phyloP scores from a whole-genome alignment of 805 yeast genomes.

The Starmerella cellae region DNA sequence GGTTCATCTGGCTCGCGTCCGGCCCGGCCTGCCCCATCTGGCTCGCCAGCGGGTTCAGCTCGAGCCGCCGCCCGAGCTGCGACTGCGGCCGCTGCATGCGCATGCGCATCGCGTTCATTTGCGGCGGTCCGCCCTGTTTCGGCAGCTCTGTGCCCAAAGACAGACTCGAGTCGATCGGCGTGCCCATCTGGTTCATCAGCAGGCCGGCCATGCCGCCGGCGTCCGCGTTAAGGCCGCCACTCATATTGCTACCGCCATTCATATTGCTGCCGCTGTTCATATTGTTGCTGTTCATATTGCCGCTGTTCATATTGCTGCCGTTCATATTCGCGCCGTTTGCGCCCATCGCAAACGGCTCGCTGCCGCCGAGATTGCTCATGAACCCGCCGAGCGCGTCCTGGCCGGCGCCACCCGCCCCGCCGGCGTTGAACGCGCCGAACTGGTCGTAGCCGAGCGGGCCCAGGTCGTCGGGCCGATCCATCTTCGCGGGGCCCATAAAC shows the following conservation, averaged over 20 bases:
- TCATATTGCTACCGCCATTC: neutral
- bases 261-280: neutral
- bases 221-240: neutral
- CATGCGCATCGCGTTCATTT: neutral
- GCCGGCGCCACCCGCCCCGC: neutral
- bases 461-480: slow-evolving; percentile 7
- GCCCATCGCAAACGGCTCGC: no score
- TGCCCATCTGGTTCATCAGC: slow-evolving; percentile 2
- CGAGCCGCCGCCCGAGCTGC: no score
- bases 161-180: neutral
- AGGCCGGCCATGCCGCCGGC: neutral
- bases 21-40: neutral
- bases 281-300: neutral
- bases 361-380: slow-evolving; percentile 3
- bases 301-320: neutral
- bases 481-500: slow-evolving; percentile 14
- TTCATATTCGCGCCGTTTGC: neutral
- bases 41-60: no score
- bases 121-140: neutral
- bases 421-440: slow-evolving; percentile 3
- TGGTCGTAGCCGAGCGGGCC: slow-evolving; percentile 12
- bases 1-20: neutral
- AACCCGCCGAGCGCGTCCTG: neutral
- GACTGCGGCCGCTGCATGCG: slow-evolving; percentile 1
- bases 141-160: neutral